Evolutionary conservation across 139 green algal species (phyloP), one percentile per base, ranked within the genome.

Genomic region (Chlamydomonas incerta): DNA sequence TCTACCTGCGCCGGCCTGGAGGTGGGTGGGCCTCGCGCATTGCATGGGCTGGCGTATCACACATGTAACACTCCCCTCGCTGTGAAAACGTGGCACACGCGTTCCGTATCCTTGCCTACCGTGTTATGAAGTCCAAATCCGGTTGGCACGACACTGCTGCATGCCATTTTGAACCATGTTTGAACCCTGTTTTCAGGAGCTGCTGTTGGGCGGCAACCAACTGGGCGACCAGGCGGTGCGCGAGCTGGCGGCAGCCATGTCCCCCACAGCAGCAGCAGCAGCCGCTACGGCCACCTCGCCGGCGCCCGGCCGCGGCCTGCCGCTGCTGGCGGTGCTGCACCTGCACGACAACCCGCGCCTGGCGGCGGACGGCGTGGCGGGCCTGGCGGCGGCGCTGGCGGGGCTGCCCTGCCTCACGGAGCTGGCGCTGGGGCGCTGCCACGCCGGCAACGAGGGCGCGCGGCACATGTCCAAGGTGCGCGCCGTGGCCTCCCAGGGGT

Each of bases 381-480:
- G 31, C 34, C 80, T 86, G 70, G 50, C 79, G 26, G 62, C 34
- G 1, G 46, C 58, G 33, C 60, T 89, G 72, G 26, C 79, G 10
- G 20, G 8, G 13, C 71, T 89, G 71, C 24, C 57, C 0, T 29
- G 21, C 28, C 86, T 89, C 34, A 10, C 29, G 28, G 60, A 83
- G 62, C 84, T 92, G 80, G 65, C 87, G 70, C 63, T 92, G 70
- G 74, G 62, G 37, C 76, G 66, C 24, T 87, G 83, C 52, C 66
- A 86, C 76, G 28, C 87, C 10, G 88, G 88, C 9, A 31, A 73
- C 41, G 85, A 90, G 37, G 88, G 88, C 21, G 88, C 76, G 9
- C 35, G 85, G 57, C 85, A 88, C 70, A 50, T 92, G 35, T 76
- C 81, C 1, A 80, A 62, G 37, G 77, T 83, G 70, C 31, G 81